These are phyloP conservation scores for Lolium multiflorum DNA, from an alignment of 176 grass and related monocot species.

Conservation along the genomic window DNA sequence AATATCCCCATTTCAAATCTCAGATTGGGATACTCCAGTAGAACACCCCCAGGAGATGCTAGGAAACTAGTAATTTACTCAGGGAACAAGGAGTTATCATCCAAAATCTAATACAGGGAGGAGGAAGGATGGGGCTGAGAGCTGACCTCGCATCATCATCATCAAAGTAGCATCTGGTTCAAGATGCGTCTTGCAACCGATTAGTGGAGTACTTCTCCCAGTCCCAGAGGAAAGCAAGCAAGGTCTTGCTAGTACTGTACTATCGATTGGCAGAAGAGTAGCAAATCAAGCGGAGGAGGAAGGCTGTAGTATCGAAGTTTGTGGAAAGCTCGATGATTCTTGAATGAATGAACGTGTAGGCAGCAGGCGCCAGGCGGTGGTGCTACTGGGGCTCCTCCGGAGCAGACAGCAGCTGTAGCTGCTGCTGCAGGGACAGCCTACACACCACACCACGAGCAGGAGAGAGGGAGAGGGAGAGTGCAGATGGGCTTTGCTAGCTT, in stretches of 20 bases:
- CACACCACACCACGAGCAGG: constrained; percentile 48
- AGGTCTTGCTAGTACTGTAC: not conserved
- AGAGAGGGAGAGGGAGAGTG: not conserved
- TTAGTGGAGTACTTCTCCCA: not conserved
- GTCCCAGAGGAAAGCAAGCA: not conserved
- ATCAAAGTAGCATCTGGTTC: not conserved
- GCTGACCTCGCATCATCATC: constrained; percentile 41
- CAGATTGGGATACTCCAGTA: constrained; percentile 7
- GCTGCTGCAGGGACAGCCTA: constrained; percentile 42
- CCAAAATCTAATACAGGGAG: not conserved
- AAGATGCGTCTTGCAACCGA: constrained; percentile 31
- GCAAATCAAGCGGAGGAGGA: constrained; percentile 33
- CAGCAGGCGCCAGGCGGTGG: not conserved
- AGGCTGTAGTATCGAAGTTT: constrained; percentile 21
- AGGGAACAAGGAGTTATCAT: not conserved
- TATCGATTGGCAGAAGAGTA: constrained; percentile 3
- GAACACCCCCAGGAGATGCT: not conserved
- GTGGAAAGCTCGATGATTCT: constrained; percentile 48
- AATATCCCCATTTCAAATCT: constrained; percentile 18
- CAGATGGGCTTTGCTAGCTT: not conserved
- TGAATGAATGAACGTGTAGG: constrained; percentile 24
- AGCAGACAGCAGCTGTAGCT: constrained; percentile 32
- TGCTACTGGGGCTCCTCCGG: not conserved
- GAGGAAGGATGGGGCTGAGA: not conserved
- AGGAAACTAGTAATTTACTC: not conserved